These are phyloP conservation scores for Puccinia coronata DNA, from an alignment of 1,284 basidiomycete species.

Conservation along the genomic window DNA sequence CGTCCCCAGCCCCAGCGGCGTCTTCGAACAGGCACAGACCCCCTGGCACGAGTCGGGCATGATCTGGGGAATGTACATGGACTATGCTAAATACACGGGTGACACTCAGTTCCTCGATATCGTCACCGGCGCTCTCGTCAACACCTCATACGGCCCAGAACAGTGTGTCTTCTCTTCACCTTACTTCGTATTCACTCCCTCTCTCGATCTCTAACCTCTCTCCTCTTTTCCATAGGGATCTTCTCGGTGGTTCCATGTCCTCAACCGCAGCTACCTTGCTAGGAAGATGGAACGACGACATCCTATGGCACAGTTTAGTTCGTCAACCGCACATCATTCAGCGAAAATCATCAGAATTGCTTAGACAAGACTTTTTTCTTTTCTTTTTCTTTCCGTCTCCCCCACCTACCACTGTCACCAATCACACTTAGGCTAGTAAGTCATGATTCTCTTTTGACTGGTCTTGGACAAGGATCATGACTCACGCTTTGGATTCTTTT, in stretches of 20 bases:
- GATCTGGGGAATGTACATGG: conserved; percentile 48
- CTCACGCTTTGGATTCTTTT: too few species aligned
- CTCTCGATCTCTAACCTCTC: neutral
- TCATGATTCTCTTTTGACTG: neutral
- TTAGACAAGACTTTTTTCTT: neutral
- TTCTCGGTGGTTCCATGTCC: conserved; percentile 46
- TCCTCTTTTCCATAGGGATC: conserved; percentile 19
- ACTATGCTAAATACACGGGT: conserved; percentile 48
- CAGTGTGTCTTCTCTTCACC: neutral
- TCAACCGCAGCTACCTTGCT: conserved; percentile 24
- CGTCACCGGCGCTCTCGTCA: conserved; percentile 46
- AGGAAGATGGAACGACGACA: conserved; percentile 47
- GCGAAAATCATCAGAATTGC: neutral
- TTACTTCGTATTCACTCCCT: neutral
- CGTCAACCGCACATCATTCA: neutral
- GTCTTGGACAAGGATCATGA: neutral
- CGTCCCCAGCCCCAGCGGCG: conserved; percentile 7
- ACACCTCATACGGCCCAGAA: conserved; percentile 40
- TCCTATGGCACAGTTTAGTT: conserved; percentile 43
- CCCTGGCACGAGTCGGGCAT: too few species aligned
- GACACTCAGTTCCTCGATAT: conserved; percentile 46
- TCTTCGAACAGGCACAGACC: conserved; percentile 36
- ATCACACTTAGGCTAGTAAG: neutral
- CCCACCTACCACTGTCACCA: too few species aligned
- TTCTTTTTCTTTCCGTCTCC: neutral